A percentile compares a stretch with the other conserved stretches of the same genome.
Conservation (phyloP, 129 eudicot genomes). For the Oenanthe sinensis region DNA sequence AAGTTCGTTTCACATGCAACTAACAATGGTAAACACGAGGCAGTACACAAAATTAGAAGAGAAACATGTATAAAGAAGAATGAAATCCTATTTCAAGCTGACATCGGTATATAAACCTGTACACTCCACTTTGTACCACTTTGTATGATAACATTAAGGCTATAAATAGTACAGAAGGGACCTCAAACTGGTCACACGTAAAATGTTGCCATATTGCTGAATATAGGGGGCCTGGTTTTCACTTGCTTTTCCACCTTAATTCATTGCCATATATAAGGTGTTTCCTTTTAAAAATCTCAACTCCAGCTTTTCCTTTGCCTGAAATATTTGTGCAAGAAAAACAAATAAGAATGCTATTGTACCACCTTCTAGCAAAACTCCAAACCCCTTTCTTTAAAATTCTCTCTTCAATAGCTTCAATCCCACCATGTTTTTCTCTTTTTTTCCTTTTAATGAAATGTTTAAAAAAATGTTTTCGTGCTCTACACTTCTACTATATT, state of each 20-base stretch:
- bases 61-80: not conserved
- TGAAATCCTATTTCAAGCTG: not conserved
- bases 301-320: constrained; percentile 91
- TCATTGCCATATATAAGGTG: constrained; percentile 9
- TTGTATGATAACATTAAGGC: constrained; percentile 15
- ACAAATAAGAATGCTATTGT: constrained; percentile 24
- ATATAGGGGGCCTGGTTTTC: constrained; percentile 7
- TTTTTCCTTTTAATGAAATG: not conserved
- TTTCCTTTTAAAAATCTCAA: constrained; percentile 27
- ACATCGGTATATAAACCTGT: constrained; percentile 13
- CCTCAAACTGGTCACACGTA: constrained; percentile 24
- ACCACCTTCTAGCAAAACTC: constrained; percentile 20
- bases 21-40: not conserved
- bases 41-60: not conserved
- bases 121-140: constrained; percentile 20
- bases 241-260: constrained; percentile 16
- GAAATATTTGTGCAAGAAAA: constrained; percentile 41
- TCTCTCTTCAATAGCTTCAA: not conserved
- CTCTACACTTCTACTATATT: not conserved
- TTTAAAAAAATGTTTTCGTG: not conserved
- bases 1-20: not conserved
- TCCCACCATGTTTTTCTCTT: not conserved
- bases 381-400: constrained; percentile 1
- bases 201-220: constrained; percentile 11
- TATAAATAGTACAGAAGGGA: constrained; percentile 16